These are phyloP conservation scores for Escovopsis sp. DNA, from an alignment of 2,329 filamentous ascomycete genomes.

Conservation along the genomic window DNA sequence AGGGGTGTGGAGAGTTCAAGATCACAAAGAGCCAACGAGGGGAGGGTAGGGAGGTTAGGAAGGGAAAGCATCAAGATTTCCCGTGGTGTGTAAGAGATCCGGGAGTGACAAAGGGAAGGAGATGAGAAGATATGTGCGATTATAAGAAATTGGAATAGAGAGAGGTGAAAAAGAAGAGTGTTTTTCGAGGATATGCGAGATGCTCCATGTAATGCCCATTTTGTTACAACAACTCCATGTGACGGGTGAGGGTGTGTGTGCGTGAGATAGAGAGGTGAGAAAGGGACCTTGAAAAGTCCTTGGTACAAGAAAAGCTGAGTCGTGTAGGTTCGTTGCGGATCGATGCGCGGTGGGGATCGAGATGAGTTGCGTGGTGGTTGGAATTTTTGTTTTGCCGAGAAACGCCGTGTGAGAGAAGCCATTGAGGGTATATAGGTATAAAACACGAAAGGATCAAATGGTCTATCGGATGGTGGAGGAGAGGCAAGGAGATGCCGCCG, in stretches of 20 bases:
- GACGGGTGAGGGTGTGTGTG: slow-evolving; percentile 6
- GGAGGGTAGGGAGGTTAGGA: too few species aligned
- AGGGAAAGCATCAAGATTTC: slow-evolving; percentile 15
- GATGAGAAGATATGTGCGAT: slow-evolving; percentile 3
- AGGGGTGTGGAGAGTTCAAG: too few species aligned
- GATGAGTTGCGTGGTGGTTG: slow-evolving; percentile 19
- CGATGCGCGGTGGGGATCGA: slow-evolving; percentile 8
- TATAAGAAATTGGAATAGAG: slow-evolving; percentile 10
- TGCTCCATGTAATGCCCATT: slow-evolving; percentile 33
- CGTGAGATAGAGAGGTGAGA: slow-evolving; percentile 3
- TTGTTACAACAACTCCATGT: slow-evolving; percentile 25
- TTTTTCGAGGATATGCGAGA: slow-evolving; percentile 35
- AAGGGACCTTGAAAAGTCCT: not conserved
- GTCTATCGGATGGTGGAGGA: not conserved
- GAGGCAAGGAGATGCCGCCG: too few species aligned
- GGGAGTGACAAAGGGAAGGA: slow-evolving; percentile 5
- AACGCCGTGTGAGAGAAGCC: slow-evolving; percentile 1
- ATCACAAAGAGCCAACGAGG: too few species aligned
- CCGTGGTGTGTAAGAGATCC: slow-evolving; percentile 8
- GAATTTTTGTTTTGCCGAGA: not conserved
- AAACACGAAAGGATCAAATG: not conserved
- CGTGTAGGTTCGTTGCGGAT: slow-evolving; percentile 7
- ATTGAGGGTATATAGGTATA: not conserved
- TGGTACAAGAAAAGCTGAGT: slow-evolving; percentile 5
- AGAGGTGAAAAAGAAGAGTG: slow-evolving; percentile 12